These are phyloP conservation scores for Trichoderma pleuroti DNA, from an alignment of 2,329 filamentous ascomycete genomes.

Conservation along the genomic window DNA sequence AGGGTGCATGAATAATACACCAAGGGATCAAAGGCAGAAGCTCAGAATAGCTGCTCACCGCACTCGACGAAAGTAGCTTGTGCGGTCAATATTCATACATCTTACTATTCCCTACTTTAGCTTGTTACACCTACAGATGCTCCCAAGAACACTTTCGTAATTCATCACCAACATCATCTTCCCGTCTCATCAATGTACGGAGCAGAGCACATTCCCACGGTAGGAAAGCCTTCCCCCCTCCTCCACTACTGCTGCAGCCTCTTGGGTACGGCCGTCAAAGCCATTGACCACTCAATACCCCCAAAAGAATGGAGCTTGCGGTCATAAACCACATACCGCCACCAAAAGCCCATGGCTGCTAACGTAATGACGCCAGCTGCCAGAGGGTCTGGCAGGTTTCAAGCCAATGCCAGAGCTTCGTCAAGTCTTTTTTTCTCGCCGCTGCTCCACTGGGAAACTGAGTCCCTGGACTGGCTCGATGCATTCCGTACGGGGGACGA, in stretches of 20 bases:
- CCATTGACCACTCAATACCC: neutral
- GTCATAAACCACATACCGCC: neutral
- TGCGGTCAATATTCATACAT: neutral
- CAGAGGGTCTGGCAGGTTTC: neutral
- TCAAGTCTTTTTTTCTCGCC: neutral
- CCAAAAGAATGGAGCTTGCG: neutral
- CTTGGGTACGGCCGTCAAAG: neutral
- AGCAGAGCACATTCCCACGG: neutral
- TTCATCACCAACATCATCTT: neutral
- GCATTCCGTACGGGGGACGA: too few species aligned
- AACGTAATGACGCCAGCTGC: neutral
- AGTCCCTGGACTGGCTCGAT: too few species aligned
- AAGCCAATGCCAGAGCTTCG: neutral
- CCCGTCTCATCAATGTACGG: neutral
- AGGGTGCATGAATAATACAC: neutral
- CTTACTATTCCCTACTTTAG: neutral
- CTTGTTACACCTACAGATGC: neutral
- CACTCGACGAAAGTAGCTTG: neutral
- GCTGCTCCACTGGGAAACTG: constrained; percentile 1
- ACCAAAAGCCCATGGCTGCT: neutral
- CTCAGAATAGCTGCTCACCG: neutral
- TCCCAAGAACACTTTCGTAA: neutral
- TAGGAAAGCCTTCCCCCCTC: neutral
- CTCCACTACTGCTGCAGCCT: neutral
- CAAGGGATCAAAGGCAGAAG: neutral